These are phyloP conservation scores for Xylaria acuta DNA, from an alignment of 495 filamentous ascomycete genomes.

Conservation along the genomic window DNA sequence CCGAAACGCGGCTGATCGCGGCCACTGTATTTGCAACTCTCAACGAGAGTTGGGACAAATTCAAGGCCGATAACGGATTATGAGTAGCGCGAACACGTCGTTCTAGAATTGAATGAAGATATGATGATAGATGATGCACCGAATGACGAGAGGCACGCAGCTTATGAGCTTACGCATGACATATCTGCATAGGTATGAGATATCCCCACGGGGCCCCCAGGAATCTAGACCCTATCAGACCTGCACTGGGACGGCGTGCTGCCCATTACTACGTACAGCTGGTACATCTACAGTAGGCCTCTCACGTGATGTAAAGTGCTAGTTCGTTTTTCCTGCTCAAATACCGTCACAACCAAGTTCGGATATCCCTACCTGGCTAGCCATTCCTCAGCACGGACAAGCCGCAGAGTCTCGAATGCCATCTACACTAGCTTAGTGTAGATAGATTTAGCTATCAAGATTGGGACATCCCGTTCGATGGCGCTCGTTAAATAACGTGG, in stretches of 20 bases:
- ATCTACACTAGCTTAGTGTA: slow-evolving; percentile 8
- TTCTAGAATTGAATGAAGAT: slow-evolving; percentile 34
- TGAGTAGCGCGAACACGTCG: slow-evolving; percentile 42
- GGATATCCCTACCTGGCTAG: slow-evolving; percentile 21
- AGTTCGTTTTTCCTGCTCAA: background rate
- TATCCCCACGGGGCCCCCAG: slow-evolving; percentile 7
- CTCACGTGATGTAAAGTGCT: background rate
- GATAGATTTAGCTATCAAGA: background rate
- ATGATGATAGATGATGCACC: slow-evolving; percentile 17
- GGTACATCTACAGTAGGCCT: background rate
- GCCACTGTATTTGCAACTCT: slow-evolving; percentile 88
- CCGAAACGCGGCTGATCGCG: slow-evolving; percentile 92
- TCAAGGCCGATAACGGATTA: slow-evolving; percentile 86
- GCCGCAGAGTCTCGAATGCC: background rate
- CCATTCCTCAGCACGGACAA: background rate
- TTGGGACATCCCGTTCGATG: background rate
- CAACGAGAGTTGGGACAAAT: slow-evolving; percentile 99
- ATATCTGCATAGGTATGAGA: background rate
- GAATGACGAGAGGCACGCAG: slow-evolving; percentile 9
- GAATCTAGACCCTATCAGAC: slow-evolving; percentile 5
- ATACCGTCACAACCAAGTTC: background rate
- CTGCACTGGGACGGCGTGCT: background rate
- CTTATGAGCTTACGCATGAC: slow-evolving; percentile 19
- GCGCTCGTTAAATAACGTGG: slow-evolving; percentile 7
- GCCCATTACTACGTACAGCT: background rate